Conservation (phyloP, 768 basidiomycete species). For the Pisolithus orientalis region DNA sequence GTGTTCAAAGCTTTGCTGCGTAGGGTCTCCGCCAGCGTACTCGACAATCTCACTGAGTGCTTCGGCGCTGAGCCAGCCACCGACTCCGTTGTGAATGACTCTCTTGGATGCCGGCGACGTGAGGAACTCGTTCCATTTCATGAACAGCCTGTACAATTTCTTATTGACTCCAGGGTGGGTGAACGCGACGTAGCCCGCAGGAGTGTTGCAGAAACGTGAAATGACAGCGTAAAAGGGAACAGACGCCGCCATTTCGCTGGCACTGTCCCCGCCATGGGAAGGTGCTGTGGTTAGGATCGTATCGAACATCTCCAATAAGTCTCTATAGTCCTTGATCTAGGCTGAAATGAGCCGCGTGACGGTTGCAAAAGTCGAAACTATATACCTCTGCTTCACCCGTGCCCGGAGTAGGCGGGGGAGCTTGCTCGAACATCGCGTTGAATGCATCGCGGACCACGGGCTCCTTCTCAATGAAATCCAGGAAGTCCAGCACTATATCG, state of each 20-base stretch:
- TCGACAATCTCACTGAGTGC: conserved; percentile 17
- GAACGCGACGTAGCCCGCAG: conserved; percentile 21
- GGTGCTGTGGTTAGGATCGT: neutral
- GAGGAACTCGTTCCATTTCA: conserved; percentile 45
- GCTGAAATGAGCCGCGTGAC: too few species aligned
- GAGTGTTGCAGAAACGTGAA: neutral
- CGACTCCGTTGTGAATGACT: conserved; percentile 33
- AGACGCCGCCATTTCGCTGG: neutral
- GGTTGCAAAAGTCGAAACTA: neutral
- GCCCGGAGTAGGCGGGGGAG: neutral
- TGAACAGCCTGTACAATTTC: conserved; percentile 41
- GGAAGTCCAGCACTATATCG: conserved; percentile 15
- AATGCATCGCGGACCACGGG: conserved; percentile 10
- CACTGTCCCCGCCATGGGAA: neutral
- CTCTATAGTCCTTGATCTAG: conserved; percentile 5
- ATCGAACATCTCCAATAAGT: neutral
- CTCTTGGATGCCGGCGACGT: conserved; percentile 34
- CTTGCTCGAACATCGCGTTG: neutral
- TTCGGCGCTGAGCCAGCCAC: conserved; percentile 43
- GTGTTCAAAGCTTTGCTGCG: conserved; percentile 25
- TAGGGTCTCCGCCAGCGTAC: conserved; percentile 8
- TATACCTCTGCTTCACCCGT: neutral
- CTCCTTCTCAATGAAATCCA: conserved; percentile 17
- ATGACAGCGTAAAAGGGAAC: neutral
- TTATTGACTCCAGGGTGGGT: conserved; percentile 39